Conservation (phyloP, 2,329 filamentous ascomycete genomes). For the Helicocarpus griseus region DNA sequence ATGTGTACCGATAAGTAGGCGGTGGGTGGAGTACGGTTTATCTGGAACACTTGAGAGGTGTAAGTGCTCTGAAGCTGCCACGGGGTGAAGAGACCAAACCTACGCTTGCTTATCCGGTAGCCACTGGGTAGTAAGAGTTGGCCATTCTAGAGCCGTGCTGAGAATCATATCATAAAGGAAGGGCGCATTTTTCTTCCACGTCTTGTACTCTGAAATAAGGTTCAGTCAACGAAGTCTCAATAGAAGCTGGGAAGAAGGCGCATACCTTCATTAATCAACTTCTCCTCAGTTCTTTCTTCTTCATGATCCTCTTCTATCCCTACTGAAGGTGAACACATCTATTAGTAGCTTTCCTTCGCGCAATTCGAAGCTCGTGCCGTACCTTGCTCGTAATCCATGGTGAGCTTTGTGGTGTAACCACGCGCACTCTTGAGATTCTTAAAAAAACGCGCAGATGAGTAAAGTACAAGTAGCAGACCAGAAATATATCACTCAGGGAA, state of each 20-base stretch:
- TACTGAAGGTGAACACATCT: not conserved
- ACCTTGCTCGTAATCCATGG: slow-evolving; percentile 9
- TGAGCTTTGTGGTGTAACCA: not conserved
- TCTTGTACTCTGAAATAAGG: slow-evolving; percentile 99
- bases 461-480: not conserved
- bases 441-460: not conserved
- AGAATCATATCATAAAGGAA: slow-evolving; percentile 98
- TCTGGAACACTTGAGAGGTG: slow-evolving; percentile 52
- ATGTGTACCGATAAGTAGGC: slow-evolving; percentile 87
- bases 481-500: too few relatives aligned
- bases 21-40: slow-evolving; percentile 79
- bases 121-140: slow-evolving; percentile 95
- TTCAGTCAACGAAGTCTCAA: too few relatives aligned
- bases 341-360: slow-evolving; percentile 1
- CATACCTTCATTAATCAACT: slow-evolving; percentile 84
- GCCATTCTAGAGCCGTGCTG: slow-evolving; percentile 92
- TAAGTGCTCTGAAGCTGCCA: not conserved
- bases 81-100: slow-evolving; percentile 16
- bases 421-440: not conserved
- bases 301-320: slow-evolving; percentile 45
- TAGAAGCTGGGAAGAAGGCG: not conserved
- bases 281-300: slow-evolving; percentile 68
- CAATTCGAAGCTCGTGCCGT: slow-evolving; percentile 13
- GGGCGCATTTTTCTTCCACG: slow-evolving; percentile 99
- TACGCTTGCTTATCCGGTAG: slow-evolving; percentile 84